These are phyloP conservation scores for Phoma sp. DNA, from an alignment of 2,329 filamentous ascomycete genomes.

Conservation along the genomic window DNA sequence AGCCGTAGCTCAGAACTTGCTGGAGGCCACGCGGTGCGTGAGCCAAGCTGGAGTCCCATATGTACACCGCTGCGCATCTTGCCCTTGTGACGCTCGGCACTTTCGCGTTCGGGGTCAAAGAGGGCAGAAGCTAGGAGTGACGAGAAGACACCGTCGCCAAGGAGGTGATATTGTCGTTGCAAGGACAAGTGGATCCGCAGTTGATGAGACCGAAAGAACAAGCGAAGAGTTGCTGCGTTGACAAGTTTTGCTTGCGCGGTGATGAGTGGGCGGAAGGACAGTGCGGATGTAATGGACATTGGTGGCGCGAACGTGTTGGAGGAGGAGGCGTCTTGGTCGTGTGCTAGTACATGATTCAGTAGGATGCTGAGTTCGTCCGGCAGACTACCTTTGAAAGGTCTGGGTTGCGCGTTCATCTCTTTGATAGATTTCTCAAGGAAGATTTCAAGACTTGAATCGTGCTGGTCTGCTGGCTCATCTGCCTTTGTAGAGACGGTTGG, in stretches of 20 bases:
- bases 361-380: conserved; percentile 40
- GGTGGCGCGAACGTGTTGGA: conserved; percentile 56
- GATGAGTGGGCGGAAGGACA: conserved; percentile 79
- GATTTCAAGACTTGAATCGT: conserved; percentile 15
- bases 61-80: conserved; percentile 67
- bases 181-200: conserved; percentile 75
- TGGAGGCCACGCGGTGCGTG: conserved; percentile 86
- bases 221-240: conserved; percentile 75
- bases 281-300: conserved; percentile 63
- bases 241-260: conserved; percentile 76
- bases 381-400: conserved; percentile 11
- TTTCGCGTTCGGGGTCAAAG: conserved; percentile 82
- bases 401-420: conserved; percentile 35
- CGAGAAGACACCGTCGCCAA: conserved; percentile 85
- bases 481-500: neutral
- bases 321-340: neutral
- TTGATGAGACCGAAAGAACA: conserved; percentile 77
- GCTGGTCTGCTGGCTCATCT: neutral
- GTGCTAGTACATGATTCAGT: conserved; percentile 27
- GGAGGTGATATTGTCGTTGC: conserved; percentile 80
- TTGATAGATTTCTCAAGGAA: conserved; percentile 38
- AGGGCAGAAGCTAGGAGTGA: conserved; percentile 80
- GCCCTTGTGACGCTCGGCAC: conserved; percentile 75
- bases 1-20: conserved; percentile 92
- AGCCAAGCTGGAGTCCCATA: conserved; percentile 85